Evolutionary conservation across 1,284 basidiomycete genomes (phyloP), one percentile per base, ranked within the genome.

Genomic region (Psilocybe mexicana): DNA sequence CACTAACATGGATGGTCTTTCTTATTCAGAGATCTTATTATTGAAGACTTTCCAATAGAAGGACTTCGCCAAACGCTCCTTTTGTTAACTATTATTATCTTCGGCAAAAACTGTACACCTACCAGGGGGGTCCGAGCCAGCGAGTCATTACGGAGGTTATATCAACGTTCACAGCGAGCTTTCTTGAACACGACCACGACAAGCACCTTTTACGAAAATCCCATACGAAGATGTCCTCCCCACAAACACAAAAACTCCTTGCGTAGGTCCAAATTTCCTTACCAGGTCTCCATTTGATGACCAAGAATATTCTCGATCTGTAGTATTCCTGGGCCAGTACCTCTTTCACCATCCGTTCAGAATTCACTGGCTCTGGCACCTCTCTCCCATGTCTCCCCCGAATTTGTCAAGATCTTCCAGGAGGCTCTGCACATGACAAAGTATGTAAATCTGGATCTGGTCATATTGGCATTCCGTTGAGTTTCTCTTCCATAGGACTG

Each of bases 391-490:
- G 88, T 93, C 68, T 88, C 91, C 38, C 85, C 88, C 12, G 90
- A 92, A 49, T 96, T 97, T 71, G 83, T 93, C 24, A 83, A 86
- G 43, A 84, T 92, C 57, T 93, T 97, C 65, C 90, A 91, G 36
- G 90, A 95, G 69, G 88, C 87, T 70, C 80, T 96, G 59, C 80
- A 86, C 61, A 87, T 94, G 85, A 86, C 90, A 7, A 80, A 88
- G 79, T 82, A 69, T 45, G 72, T 49, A 44, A 36, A 14, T 54
- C 35, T 18, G 28, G n/a, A 18, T 28, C 3, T n/a, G 10, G 14
- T 24, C 38, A 11, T 28, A 12, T n/a, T 44, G 26, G 12, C 28
- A 28, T 30, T 33, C n/a, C n/a, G 24, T 18, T 35, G 25, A 43
- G 6, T 26, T 6, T 6, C 6, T 18, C 12, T 35, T 24, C 12